phyloP scores from a whole-genome alignment of 2,329 filamentous ascomycete genomes.

The Berkeleyomyces rouxiae region DNA sequence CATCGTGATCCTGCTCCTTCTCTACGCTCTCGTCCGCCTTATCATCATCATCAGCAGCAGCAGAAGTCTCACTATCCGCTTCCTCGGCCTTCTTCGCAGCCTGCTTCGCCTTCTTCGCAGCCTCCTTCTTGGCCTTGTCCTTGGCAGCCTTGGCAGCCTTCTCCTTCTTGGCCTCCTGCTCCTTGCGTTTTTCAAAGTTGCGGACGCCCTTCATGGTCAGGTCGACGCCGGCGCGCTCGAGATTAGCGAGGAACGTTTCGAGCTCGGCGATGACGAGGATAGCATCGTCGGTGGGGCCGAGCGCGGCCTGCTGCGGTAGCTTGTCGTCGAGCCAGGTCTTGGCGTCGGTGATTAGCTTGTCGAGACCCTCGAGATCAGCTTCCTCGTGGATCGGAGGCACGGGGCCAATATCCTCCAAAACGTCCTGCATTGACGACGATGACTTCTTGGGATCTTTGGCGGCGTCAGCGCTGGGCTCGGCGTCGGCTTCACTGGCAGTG shows the following conservation, averaged over 20 bases:
- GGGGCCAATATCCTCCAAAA: constrained; percentile 31
- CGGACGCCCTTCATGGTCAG: constrained; percentile 53
- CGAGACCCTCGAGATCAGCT: constrained; percentile 52
- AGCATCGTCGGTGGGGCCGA: constrained; percentile 55
- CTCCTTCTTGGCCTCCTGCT: constrained; percentile 28
- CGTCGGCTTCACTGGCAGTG: constrained; percentile 28
- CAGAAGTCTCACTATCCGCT: constrained; percentile 5
- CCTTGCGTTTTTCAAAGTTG: constrained; percentile 32
- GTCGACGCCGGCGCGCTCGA: constrained; percentile 54
- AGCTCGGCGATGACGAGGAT: constrained; percentile 59
- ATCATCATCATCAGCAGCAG: constrained; percentile 16
- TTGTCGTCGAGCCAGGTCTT: constrained; percentile 61
- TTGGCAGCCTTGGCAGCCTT: constrained; percentile 29
- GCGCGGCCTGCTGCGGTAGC: constrained; percentile 51
- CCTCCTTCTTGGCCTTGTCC: constrained; percentile 24
- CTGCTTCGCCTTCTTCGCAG: constrained; percentile 23
- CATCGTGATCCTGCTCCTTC: constrained; percentile 19
- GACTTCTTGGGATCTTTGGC: constrained; percentile 30
- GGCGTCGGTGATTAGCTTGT: constrained; percentile 44
- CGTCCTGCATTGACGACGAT: constrained; percentile 25
- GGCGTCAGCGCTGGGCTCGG: constrained; percentile 44
- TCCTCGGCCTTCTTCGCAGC: constrained; percentile 22
- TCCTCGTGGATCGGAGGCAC: constrained; percentile 52
- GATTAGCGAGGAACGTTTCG: constrained; percentile 47
- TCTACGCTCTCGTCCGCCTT: constrained; percentile 34